A percentile compares a stretch with the other conserved stretches of the same genome.
Conservation (phyloP, 1,139 yeast species). For the Debaryomyces robertsiae region DNA sequence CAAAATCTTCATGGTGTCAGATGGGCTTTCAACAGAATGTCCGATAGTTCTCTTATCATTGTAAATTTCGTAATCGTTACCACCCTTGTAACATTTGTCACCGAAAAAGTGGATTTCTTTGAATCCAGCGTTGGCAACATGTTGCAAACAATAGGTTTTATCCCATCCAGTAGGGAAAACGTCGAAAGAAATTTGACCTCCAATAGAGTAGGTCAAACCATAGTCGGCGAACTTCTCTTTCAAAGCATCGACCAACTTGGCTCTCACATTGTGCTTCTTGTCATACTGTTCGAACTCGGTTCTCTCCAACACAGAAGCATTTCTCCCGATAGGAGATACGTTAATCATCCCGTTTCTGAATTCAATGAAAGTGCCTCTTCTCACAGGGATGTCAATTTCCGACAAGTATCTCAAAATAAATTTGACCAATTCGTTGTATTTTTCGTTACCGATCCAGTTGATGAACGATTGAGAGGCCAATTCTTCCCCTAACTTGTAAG, state of each 20-base stretch:
- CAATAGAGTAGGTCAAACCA: conserved; percentile 92
- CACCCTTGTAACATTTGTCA: conserved; percentile 96
- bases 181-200: conserved; percentile 98
- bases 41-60: conserved; percentile 90
- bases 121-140: conserved; percentile 83
- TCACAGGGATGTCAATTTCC: conserved; percentile 83
- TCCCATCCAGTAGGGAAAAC: conserved; percentile 99
- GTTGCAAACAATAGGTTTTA: conserved; percentile 95
- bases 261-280: conserved; percentile 76
- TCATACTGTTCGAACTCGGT: conserved; percentile 87
- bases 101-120: conserved; percentile 94
- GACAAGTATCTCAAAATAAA: conserved; percentile 85
- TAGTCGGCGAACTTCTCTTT: conserved; percentile 79
- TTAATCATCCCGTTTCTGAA: conserved; percentile 99
- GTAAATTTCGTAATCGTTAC: conserved; percentile 97
- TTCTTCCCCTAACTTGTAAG: conserved; percentile 86
- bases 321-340: conserved; percentile 97
- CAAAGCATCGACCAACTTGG: conserved; percentile 78
- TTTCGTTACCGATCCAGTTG: conserved; percentile 92
- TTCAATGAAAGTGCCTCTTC: conserved; percentile 97
- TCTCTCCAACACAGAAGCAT: conserved; percentile 92
- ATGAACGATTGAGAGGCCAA: conserved; percentile 93
- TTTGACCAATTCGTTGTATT: conserved; percentile 84
- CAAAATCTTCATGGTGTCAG: conserved; percentile 82
- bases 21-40: conserved; percentile 87